A percentile compares a stretch with the other conserved stretches of the same genome.
These are phyloP conservation scores for Chlorella ohadii DNA, from an alignment of 139 green algal genomes.

Conservation along the genomic window DNA sequence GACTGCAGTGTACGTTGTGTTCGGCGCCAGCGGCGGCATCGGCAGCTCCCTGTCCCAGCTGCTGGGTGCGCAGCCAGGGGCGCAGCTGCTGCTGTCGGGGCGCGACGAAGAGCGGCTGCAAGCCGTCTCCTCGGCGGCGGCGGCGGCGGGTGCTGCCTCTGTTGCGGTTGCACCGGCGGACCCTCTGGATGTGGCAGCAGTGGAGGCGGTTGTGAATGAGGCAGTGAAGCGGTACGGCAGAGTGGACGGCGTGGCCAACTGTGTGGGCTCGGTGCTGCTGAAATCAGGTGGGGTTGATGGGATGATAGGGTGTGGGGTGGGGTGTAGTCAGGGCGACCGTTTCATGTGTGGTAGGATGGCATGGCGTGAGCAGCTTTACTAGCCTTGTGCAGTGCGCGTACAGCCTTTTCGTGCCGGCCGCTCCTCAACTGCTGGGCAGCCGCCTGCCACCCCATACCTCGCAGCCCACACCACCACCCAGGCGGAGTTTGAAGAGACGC, in stretches of 20 bases:
- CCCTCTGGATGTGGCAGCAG: conserved; percentile 24
- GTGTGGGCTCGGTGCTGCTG: conserved; percentile 77
- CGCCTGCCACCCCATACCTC: not conserved
- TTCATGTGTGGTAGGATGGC: too few species aligned
- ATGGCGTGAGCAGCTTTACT: too few species aligned
- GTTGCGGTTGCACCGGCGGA: conserved; percentile 14
- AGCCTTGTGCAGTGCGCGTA: too few species aligned
- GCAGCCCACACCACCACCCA: conserved; percentile 72
- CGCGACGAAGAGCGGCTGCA: conserved; percentile 59
- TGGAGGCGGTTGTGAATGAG: conserved; percentile 54
- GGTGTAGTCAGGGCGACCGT: too few species aligned
- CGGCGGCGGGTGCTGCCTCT: conserved; percentile 19
- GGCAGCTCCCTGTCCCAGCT: conserved; percentile 63
- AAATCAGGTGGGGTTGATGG: conserved; percentile 54
- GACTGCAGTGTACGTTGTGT: conserved; percentile 80
- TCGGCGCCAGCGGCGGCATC: conserved; percentile 80
- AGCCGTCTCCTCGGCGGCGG: conserved; percentile 12
- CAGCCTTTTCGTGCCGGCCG: too few species aligned
- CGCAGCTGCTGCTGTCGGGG: conserved; percentile 66
- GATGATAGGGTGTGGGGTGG: too few species aligned
- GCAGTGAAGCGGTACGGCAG: conserved; percentile 49
- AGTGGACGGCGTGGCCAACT: conserved; percentile 82
- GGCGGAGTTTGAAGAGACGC: conserved; percentile 59
- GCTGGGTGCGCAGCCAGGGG: conserved; percentile 55
- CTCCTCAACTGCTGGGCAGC: too few species aligned